Conservation (phyloP, 1,284 basidiomycete genomes). For the Melampsora larici-populina region DNA sequence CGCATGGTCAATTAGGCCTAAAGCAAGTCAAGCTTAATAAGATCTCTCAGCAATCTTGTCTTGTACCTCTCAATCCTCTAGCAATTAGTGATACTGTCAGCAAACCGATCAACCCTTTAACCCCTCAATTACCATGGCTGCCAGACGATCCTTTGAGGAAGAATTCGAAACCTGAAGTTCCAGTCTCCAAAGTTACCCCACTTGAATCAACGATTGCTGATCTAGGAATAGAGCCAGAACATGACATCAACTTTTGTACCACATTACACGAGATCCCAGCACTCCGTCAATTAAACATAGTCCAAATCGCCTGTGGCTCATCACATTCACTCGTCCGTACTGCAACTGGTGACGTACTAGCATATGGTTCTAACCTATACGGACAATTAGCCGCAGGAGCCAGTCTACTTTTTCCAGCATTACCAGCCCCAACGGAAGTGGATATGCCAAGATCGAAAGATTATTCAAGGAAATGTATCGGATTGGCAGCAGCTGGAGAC, state of each 20-base stretch:
- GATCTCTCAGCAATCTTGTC: constrained; percentile 53
- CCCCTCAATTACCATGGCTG: constrained; percentile 18
- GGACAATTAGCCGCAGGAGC: constrained; percentile 59
- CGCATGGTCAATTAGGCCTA: constrained; percentile 74
- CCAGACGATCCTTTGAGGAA: not conserved
- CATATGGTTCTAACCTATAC: constrained; percentile 80
- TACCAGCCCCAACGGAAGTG: constrained; percentile 44
- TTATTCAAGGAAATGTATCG: constrained; percentile 43
- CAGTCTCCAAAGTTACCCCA: too few relatives aligned
- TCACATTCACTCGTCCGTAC: constrained; percentile 72
- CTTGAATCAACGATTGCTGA: too few relatives aligned
- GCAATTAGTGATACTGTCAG: constrained; percentile 52
- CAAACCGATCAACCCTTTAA: constrained; percentile 43
- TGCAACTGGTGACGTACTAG: constrained; percentile 70
- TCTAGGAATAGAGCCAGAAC: not conserved
- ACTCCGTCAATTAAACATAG: constrained; percentile 64
- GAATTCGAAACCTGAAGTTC: too few relatives aligned
- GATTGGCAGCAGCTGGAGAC: constrained; percentile 62
- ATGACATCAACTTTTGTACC: constrained; percentile 64
- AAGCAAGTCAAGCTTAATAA: constrained; percentile 58
- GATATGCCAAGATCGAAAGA: constrained; percentile 10
- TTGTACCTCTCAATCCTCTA: constrained; percentile 49
- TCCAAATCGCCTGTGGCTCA: constrained; percentile 70
- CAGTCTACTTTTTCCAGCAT: constrained; percentile 11
- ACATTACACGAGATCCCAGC: constrained; percentile 75